phyloP scores from a whole-genome alignment of 108 stramenopile genomes.

The Heterococcus sp. region DNA sequence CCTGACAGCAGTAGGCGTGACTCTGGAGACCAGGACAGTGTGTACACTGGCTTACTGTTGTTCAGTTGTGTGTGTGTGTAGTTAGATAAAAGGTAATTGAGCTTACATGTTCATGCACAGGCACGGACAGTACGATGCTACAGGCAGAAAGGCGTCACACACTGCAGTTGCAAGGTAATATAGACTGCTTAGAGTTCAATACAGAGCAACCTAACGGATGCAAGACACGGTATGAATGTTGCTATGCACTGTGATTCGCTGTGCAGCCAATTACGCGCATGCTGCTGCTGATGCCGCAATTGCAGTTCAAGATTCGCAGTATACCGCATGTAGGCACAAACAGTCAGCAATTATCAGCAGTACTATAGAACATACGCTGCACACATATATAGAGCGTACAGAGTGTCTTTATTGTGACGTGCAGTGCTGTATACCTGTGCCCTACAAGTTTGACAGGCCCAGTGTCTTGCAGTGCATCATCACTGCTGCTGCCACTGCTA shows the following conservation, averaged over 20 bases:
- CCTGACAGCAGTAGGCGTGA: conserved; percentile 34
- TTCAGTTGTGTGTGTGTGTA: too few species aligned
- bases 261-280: too few species aligned
- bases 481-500: neutral
- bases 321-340: neutral
- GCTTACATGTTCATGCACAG: conserved; percentile 39
- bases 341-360: neutral
- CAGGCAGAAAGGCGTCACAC: neutral
- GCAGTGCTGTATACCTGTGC: neutral
- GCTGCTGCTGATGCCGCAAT: neutral
- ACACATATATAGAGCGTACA: neutral
- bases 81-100: too few species aligned
- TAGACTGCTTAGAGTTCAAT: neutral
- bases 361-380: neutral
- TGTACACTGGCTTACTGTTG: conserved; percentile 20
- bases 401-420: neutral
- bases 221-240: neutral
- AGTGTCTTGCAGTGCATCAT: neutral
- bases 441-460: neutral
- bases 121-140: neutral
- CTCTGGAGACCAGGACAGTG: conserved; percentile 36
- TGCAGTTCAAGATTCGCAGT: conserved; percentile 45
- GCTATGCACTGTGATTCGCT: too few species aligned
- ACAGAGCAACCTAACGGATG: neutral
- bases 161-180: neutral